Evolutionary conservation across 495 filamentous ascomycete species (phyloP), one percentile per base, ranked within the genome.

Genomic region (Amphirosellinia nigrospora): DNA sequence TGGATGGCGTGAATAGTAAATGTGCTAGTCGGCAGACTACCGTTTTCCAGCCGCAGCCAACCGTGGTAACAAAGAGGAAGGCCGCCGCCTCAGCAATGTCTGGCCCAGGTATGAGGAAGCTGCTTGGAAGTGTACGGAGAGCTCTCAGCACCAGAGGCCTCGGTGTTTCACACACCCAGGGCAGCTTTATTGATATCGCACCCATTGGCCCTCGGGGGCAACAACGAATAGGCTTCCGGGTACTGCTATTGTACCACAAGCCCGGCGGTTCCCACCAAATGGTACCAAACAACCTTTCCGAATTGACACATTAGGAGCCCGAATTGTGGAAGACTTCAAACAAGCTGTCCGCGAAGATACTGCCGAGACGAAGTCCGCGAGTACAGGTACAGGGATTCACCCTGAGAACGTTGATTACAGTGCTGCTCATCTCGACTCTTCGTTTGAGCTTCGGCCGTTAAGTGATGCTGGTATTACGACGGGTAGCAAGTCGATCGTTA

Each of bases 51-150:
- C 82, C 73, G 53, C 80, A 72, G 19, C 70, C 78, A 21, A 73
- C 50, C 41, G 73, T 78, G 38, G 62, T 65, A 64, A 73, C 74
- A 59, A 87, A 84, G 67, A 58, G 48, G 46, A 82, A 79, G 70
- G 58, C 69, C 26, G 79, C 77, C 28, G 84, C 82, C 7, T 86
- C 82, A 26, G 83, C 83, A 70, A 86, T 86, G 85, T 86, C 86
- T 7, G 81, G 85, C 1, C 84, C 83, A 56, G 92, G 93, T 1
- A 90, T 98, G 84, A 93, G 90, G 78, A 96, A 89, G 71, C 83
- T 98, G 3, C 85, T 99, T 55, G 94, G 94, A 0, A 94, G 91
- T 70, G 93, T 98, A 41, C 91, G 93, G 52, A 92, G 95, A 43
- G 95, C 90, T n/a, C 78, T 98, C 59, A 93, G 94, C 73, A 93